A percentile compares a stretch with the other conserved stretches of the same genome.
phyloP scores from a whole-genome alignment of 371 early-diverging fungal genomes.

The Mucor saturninus region DNA sequence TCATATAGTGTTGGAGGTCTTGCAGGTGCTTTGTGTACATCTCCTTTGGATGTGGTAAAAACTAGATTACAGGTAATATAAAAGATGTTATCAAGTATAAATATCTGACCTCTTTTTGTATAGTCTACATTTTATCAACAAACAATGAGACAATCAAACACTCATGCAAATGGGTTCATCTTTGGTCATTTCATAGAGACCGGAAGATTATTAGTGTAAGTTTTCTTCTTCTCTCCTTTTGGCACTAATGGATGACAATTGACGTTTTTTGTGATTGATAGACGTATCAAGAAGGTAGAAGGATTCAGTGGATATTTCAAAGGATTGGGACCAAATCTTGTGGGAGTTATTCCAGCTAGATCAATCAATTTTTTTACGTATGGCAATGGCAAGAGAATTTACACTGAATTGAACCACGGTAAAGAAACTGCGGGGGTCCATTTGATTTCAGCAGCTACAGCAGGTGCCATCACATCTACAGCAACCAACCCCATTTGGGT shows the following conservation, averaged over 20 bases:
- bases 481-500: slow-evolving; percentile 97
- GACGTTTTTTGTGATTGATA: slow-evolving; percentile 20
- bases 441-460: slow-evolving; percentile 81
- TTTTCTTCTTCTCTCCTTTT: background rate
- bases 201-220: slow-evolving; percentile 58
- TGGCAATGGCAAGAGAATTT: slow-evolving; percentile 83
- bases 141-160: slow-evolving; percentile 17
- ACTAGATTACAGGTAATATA: slow-evolving; percentile 80
- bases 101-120: background rate
- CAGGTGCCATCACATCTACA: slow-evolving; percentile 83
- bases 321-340: slow-evolving; percentile 91
- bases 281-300: slow-evolving; percentile 76
- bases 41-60: slow-evolving; percentile 91
- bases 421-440: slow-evolving; percentile 82
- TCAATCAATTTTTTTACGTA: slow-evolving; percentile 89
- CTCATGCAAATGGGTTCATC: slow-evolving; percentile 24
- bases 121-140: slow-evolving; percentile 40
- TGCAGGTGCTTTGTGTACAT: slow-evolving; percentile 85
- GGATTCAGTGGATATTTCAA: slow-evolving; percentile 90
- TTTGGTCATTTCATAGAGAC: slow-evolving; percentile 59
- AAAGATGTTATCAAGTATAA: background rate
- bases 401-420: slow-evolving; percentile 78
- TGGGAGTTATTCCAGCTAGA: slow-evolving; percentile 91
- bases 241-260: too few species aligned
- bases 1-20: slow-evolving; percentile 61